A percentile compares a stretch with the other conserved stretches of the same genome.
phyloP scores from a whole-genome alignment of 129 eudicot species.

The Flaveria sonorensis region DNA sequence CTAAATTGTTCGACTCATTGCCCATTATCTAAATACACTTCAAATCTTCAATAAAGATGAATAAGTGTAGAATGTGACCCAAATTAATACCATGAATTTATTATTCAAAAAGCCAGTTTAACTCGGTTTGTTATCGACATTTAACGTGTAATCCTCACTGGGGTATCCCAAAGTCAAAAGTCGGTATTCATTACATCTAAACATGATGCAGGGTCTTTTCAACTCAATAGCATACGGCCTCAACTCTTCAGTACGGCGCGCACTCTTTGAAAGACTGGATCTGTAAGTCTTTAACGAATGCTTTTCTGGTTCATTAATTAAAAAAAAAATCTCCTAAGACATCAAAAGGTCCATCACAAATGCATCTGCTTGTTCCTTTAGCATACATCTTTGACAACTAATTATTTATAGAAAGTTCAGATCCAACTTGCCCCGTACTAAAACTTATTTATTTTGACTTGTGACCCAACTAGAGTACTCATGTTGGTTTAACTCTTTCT shows the following conservation, averaged over 20 bases:
- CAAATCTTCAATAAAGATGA: neutral
- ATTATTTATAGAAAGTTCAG: neutral
- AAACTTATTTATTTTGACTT: neutral
- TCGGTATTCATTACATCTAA: neutral
- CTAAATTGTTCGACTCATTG: neutral
- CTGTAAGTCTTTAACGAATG: conserved; percentile 56
- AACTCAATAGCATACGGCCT: conserved; percentile 97
- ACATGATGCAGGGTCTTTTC: conserved; percentile 70
- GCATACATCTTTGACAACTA: neutral
- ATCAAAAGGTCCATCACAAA: neutral
- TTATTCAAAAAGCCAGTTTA: neutral
- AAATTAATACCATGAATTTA: neutral
- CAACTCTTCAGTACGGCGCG: conserved; percentile 85
- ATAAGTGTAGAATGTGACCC: neutral
- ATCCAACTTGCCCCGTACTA: neutral
- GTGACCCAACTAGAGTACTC: neutral
- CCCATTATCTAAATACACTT: neutral
- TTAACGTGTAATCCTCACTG: conserved; percentile 8
- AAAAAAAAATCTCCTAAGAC: neutral
- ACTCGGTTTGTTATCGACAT: neutral
- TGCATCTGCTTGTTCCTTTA: neutral
- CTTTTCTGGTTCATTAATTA: conserved; percentile 7
- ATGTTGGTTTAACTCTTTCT: neutral
- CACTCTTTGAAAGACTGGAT: conserved; percentile 77
- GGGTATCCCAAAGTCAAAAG: neutral